A percentile compares a stretch with the other conserved stretches of the same genome.
Conservation (phyloP, 129 eudicot genomes). For the Pulicaria dysenterica region DNA sequence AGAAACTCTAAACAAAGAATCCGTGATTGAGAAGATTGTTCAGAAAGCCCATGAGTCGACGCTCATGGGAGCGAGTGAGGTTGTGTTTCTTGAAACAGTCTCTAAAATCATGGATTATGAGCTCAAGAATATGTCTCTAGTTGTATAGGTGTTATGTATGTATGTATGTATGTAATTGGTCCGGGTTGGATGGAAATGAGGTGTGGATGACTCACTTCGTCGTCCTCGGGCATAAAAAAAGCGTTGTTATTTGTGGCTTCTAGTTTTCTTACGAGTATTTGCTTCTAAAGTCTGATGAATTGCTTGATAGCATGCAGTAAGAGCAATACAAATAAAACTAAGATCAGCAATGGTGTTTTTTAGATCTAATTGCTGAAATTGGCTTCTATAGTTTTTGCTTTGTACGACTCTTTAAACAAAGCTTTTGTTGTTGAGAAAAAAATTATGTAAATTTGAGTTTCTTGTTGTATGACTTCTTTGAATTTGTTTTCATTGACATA, state of each 20-base stretch:
- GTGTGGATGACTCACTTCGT: constrained; percentile 25
- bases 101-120: constrained; percentile 57
- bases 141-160: constrained; percentile 15
- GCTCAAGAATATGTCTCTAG: constrained; percentile 39
- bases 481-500: no score
- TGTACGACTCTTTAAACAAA: neutral
- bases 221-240: constrained; percentile 1
- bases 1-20: constrained; percentile 59
- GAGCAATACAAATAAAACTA: constrained; percentile 30
- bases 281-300: constrained; percentile 27
- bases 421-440: constrained; percentile 18
- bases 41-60: constrained; percentile 49
- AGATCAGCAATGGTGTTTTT: constrained; percentile 36
- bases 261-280: constrained; percentile 26
- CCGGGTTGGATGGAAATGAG: constrained; percentile 22
- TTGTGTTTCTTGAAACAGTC: constrained; percentile 45
- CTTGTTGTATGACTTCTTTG: neutral
- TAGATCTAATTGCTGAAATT: constrained; percentile 38
- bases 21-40: constrained; percentile 61
- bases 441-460: constrained; percentile 3
- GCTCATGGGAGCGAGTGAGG: constrained; percentile 55
- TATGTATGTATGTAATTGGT: constrained; percentile 18
- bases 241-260: constrained; percentile 8
- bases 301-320: neutral
- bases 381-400: constrained; percentile 17